Base-by-base conservation (phyloP, 192 early-diverging fungal species). In the Coemansia sp. region DNA sequence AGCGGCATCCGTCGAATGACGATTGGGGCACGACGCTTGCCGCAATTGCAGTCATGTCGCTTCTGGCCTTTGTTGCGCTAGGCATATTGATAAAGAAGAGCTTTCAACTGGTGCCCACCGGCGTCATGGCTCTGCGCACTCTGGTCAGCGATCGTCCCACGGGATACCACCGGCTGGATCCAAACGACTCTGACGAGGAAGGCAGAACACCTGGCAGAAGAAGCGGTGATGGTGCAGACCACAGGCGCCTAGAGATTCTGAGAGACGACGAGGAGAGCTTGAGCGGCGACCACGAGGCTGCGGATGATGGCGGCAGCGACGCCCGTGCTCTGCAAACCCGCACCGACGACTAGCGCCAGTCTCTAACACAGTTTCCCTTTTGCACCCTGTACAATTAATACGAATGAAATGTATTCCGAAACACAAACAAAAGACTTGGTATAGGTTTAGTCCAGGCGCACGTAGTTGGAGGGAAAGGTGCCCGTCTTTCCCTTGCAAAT, bases 401-500 rank as follows among this genome's bases (percentile, higher is more conserved):
- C 17, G 29, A 44, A 19, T 18, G 26, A 33, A 46, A 32, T 59
- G 15, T 18, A 43, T 44, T 59, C 41, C 15, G 7, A 19, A 42
- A 18, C 46, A 50, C 26, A 24, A 11, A 29, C 29, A 48, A 27
- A 50, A 50, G 21, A 43, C 10, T 17, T 40, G 3, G 17, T 17
- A 44, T 56, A 24, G 17, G 17, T 11, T 60, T 60, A 70, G 53
- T 56, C 39, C 42, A 65, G 61, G 14, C 73, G 57, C n/a, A 86
- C 83, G 76, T 89, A 93, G 69, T 92, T 92, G 34, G 86, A 90
- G 8, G 92, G 92, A 78, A 94, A 92, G 17, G 69, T 73, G 10
- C 92, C 93, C 38, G 71, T 76, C 39, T 58, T 62, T 33, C 87
- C 91, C 26, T 85, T 79, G 56, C 85, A 77, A 41, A 44, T 69